Evolutionary conservation across 2,329 filamentous ascomycete genomes (phyloP).

Genomic region (Atkinsonella texensis): DNA sequence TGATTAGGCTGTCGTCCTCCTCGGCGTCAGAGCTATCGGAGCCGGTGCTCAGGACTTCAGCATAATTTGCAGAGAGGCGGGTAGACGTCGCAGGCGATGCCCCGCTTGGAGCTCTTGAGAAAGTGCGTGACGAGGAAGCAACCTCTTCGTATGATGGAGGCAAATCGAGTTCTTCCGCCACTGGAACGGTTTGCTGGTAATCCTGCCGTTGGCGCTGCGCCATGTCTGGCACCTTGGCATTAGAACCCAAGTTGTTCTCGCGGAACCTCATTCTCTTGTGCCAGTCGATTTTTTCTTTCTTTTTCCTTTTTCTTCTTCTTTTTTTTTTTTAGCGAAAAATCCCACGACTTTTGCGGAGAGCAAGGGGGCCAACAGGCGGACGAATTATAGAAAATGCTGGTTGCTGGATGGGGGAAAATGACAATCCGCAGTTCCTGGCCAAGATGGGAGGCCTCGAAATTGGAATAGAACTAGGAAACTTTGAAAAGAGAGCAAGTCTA

Average conservation of each 20-base stretch:
- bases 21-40: background rate
- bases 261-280: background rate
- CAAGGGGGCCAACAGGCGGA: no score
- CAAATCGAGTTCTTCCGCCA: background rate
- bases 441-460: no score
- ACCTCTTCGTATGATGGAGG: constrained; percentile 4
- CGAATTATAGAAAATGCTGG: no score
- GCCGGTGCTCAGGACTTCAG: background rate
- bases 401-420: no score
- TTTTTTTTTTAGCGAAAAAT: no score
- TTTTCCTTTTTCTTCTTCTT: no score
- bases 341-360: no score
- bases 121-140: background rate
- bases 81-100: background rate
- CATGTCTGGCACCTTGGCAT: background rate
- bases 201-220: background rate
- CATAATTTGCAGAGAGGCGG: background rate
- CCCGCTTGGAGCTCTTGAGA: background rate
- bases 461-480: no score
- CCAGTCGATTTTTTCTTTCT: no score
- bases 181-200: constrained; percentile 1
- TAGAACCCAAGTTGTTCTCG: background rate
- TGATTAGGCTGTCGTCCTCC: background rate
- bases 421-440: no score
- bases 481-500: no score